Evolutionary conservation across 805 yeast species (phyloP), one percentile per base, ranked within the genome.

Genomic region (Groenewaldozyma salmanticensis): DNA sequence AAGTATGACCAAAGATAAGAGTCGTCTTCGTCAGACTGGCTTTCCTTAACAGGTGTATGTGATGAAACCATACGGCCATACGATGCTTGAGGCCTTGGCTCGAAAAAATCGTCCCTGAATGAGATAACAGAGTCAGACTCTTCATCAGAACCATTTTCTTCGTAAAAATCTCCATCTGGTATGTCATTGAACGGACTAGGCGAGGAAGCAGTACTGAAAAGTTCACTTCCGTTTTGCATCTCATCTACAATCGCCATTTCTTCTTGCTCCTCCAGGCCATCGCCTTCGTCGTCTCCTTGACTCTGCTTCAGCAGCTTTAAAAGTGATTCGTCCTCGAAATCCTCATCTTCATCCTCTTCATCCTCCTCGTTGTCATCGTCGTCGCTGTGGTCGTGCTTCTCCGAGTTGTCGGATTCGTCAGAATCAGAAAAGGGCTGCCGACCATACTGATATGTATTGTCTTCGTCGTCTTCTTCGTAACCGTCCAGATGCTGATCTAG

Each of bases 1-100:
- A 82, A 79, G 58, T 82, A 81, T 54, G 79, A 79, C 79, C 87
- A 75, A 32, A 83, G 63, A 52, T 81, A 78, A 3, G 81, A 69
- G 53, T 81, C 88, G 55, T 79, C 87, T 21, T 74, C 79, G 32
- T 72, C 75, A 66, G 52, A 27, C 42, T 51, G 27, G 44, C 32
- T 32, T 42, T 35, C 43, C 36, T 22, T 42, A 36, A 29, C 21
- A 27, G 27, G n/a, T 24, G 22, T 24, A 21, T 27, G 36, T 31
- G 44, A 35, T 15, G 39, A 40, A 29, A 44, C 27, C 34, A 40
- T 27, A 4, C 39, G 16, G 17, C 15, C 41, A 21, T 38, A 32
- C 31, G 52, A 36, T 13, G 47, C 49, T 21, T 45, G 20, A 19
- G 48, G 44, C 40, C 43, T 32, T 27, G 57, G 43, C 39, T 49